phyloP scores from a whole-genome alignment of 768 basidiomycete species.

The Coprinopsis sp. region DNA sequence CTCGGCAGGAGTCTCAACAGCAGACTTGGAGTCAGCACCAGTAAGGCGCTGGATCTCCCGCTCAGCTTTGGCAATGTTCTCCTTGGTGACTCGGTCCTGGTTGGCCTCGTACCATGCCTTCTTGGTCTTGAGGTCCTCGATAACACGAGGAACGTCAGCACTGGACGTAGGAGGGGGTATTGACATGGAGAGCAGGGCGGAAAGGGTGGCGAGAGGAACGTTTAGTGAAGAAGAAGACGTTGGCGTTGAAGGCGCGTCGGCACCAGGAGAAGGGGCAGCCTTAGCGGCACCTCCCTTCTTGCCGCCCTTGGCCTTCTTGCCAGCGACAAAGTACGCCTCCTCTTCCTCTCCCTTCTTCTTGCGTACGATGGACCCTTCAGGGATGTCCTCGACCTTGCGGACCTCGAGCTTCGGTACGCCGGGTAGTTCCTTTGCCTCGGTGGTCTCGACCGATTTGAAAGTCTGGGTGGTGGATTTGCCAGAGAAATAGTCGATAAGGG shows the following conservation, averaged over 20 bases:
- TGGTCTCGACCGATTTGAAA: conserved; percentile 14
- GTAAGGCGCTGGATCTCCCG: conserved; percentile 59
- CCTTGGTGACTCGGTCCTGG: conserved; percentile 72
- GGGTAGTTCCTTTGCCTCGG: conserved; percentile 40
- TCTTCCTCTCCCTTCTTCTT: conserved; percentile 95
- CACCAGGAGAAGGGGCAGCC: no score
- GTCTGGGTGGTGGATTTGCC: conserved; percentile 44
- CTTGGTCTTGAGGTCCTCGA: conserved; percentile 90
- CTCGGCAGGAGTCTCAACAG: conserved; percentile 3
- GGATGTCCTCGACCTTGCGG: conserved; percentile 70
- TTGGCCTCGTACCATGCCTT: conserved; percentile 95
- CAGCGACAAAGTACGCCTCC: conserved; percentile 72
- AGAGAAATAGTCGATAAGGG: conserved; percentile 79
- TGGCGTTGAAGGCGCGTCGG: conserved; percentile 23
- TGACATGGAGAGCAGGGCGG: conserved; percentile 81
- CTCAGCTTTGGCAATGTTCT: conserved; percentile 64
- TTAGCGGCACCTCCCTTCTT: conserved; percentile 40
- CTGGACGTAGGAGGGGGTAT: conserved; percentile 83
- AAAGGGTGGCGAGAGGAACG: conserved; percentile 79
- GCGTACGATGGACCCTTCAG: conserved; percentile 64
- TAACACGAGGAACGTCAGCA: conserved; percentile 73
- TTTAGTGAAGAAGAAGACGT: conserved; percentile 18
- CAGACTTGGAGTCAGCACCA: conserved; percentile 31
- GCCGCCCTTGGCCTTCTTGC: conserved; percentile 65
- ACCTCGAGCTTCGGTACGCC: conserved; percentile 80